Percentiles rank a stretch among this genome's conserved stretches.
phyloP scores from a whole-genome alignment of 352 stramenopile species.

The Pythium chondricola region DNA sequence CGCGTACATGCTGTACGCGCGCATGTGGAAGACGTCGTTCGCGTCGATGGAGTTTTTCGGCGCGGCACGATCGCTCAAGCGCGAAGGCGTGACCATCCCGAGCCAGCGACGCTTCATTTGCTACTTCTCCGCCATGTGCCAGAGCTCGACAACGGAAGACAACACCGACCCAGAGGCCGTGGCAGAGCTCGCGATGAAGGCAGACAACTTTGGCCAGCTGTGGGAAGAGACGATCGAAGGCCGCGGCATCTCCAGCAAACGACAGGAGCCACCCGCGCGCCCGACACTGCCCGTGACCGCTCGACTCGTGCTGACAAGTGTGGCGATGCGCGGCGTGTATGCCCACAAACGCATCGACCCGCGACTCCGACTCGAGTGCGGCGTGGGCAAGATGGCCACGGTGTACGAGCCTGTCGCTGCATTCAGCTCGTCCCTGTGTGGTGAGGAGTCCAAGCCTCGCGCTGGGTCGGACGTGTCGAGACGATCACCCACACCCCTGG shows the following conservation, averaged over 20 bases:
- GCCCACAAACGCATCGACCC: conserved; percentile 44
- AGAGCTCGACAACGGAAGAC: conserved; percentile 2
- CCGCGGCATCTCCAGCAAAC: conserved; percentile 8
- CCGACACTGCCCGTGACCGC: conserved; percentile 24
- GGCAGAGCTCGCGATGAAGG: conserved; percentile 28
- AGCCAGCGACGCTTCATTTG: conserved; percentile 71
- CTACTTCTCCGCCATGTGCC: conserved; percentile 66
- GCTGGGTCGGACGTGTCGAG: neutral
- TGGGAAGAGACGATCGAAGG: conserved; percentile 43
- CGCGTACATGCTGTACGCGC: conserved; percentile 65
- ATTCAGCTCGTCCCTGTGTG: neutral
- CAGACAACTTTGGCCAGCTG: conserved; percentile 32
- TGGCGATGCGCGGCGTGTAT: conserved; percentile 41
- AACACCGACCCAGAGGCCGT: conserved; percentile 9
- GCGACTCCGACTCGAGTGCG: conserved; percentile 47
- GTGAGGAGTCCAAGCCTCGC: neutral
- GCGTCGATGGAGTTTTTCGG: conserved; percentile 67
- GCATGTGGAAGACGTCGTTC: conserved; percentile 49
- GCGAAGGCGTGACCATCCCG: conserved; percentile 79
- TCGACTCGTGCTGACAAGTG: conserved; percentile 30
- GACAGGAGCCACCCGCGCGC: conserved; percentile 1
- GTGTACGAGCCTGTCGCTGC: conserved; percentile 5
- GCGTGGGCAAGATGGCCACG: neutral
- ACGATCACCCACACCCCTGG: neutral
- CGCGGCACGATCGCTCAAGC: conserved; percentile 60